phyloP scores from a whole-genome alignment of 1,284 basidiomycete genomes.

The Exobasidium cylindrosporum region DNA sequence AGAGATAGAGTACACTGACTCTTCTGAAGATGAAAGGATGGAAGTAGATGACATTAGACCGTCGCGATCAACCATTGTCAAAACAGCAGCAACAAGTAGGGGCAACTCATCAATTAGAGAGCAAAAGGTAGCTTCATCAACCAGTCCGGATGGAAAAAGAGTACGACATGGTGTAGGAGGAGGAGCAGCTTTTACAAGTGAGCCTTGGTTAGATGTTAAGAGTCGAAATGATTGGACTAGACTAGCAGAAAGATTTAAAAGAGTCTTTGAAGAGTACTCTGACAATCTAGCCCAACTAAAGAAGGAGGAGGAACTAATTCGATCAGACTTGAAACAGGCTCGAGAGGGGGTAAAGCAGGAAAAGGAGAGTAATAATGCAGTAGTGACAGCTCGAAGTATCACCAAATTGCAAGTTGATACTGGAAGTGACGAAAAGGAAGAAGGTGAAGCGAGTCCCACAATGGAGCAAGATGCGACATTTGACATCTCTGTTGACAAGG shows the following conservation, averaged over 20 bases:
- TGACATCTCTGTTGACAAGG: neutral
- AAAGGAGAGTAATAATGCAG: neutral
- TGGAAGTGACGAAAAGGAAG: neutral
- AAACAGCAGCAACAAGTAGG: neutral
- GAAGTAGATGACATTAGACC: neutral
- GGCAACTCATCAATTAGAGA: neutral
- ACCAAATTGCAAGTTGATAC: neutral
- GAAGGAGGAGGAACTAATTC: slow-evolving; percentile 2
- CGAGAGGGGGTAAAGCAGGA: neutral
- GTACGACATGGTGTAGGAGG: neutral
- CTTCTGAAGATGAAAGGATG: slow-evolving; percentile 3
- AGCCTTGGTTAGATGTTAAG: slow-evolving; percentile 7
- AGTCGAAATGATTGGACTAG: neutral
- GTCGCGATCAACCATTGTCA: neutral
- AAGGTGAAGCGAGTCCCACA: slow-evolving; percentile 12
- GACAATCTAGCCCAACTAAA: neutral
- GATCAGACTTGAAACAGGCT: neutral
- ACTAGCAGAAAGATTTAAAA: neutral
- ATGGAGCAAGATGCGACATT: neutral
- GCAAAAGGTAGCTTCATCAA: neutral
- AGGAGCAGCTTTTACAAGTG: neutral
- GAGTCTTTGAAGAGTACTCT: slow-evolving; percentile 9
- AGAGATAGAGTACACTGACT: slow-evolving; percentile 10
- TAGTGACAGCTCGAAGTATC: too few relatives aligned
- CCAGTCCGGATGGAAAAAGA: neutral